A percentile compares a stretch with the other conserved stretches of the same genome.
These are phyloP conservation scores for Dendrocalamus sinicus DNA, from an alignment of 176 grass and related monocot species.

Conservation along the genomic window DNA sequence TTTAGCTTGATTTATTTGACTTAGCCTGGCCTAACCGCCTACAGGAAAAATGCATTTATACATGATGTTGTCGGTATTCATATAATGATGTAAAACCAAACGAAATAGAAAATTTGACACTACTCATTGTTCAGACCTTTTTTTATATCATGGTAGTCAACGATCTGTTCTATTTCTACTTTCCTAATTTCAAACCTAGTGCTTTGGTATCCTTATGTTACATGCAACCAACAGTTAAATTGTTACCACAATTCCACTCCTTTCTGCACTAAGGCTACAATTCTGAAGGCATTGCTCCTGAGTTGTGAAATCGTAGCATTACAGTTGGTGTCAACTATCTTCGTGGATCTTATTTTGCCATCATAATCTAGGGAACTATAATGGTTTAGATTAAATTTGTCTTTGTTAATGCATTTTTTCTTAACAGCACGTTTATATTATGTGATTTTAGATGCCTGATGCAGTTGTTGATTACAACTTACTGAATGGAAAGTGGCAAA, in stretches of 20 bases:
- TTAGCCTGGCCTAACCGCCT: background rate
- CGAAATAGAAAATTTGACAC: background rate
- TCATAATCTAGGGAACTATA: background rate
- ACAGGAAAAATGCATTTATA: background rate
- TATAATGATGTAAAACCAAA: slow-evolving; percentile 8
- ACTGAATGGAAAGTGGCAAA: slow-evolving; percentile 76
- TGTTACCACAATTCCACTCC: background rate
- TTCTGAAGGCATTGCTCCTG: background rate
- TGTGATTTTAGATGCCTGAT: slow-evolving; percentile 84
- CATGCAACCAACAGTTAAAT: slow-evolving; percentile 8
- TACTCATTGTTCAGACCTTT: background rate
- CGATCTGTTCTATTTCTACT: slow-evolving; percentile 1
- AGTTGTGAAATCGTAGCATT: slow-evolving; percentile 31
- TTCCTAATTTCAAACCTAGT: slow-evolving; percentile 18
- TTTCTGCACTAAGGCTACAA: background rate
- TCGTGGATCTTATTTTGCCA: slow-evolving; percentile 4
- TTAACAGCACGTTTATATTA: slow-evolving; percentile 9
- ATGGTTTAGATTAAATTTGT: slow-evolving; percentile 12
- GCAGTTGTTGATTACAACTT: slow-evolving; percentile 94
- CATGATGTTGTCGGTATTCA: background rate
- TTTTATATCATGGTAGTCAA: slow-evolving; percentile 15
- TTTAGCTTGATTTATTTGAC: slow-evolving; percentile 2
- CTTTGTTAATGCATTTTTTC: slow-evolving; percentile 26
- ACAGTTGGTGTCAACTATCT: slow-evolving; percentile 16
- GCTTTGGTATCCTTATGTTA: background rate